phyloP scores from a whole-genome alignment of 2,329 filamentous ascomycete species.

The Claviceps sp. region DNA sequence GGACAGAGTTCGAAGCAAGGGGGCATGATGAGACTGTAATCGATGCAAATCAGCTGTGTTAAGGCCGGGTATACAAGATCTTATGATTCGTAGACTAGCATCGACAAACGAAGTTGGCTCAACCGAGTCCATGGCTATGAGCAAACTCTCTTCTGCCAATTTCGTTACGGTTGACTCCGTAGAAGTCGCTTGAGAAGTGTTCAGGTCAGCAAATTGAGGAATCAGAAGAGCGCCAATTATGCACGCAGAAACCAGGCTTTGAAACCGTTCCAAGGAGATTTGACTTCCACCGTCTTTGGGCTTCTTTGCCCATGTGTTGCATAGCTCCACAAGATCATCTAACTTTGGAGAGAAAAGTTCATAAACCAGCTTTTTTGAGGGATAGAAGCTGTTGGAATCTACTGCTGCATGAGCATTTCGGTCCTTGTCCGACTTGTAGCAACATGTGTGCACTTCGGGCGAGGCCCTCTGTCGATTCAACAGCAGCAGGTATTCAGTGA shows the following conservation, averaged over 20 bases:
- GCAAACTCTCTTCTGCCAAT: constrained; percentile 27
- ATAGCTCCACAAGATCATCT: constrained; percentile 33
- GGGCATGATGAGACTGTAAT: constrained; percentile 24
- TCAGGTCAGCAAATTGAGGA: constrained; percentile 32
- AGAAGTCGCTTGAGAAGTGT: constrained; percentile 35
- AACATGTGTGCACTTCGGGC: background rate
- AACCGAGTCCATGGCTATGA: constrained; percentile 26
- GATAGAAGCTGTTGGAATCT: constrained; percentile 21
- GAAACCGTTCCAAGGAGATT: constrained; percentile 38
- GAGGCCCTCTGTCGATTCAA: constrained; percentile 21
- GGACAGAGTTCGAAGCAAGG: constrained; percentile 30
- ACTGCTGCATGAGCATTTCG: constrained; percentile 10
- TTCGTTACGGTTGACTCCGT: constrained; percentile 29
- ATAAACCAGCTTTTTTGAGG: constrained; percentile 36
- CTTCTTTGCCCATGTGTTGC: constrained; percentile 32
- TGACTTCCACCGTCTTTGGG: constrained; percentile 32
- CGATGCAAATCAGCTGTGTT: constrained; percentile 22
- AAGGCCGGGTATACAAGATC: constrained; percentile 33
- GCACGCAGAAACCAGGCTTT: constrained; percentile 37
- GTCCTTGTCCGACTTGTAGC: constrained; percentile 3
- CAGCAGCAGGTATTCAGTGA: constrained; percentile 43
- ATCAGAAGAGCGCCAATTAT: constrained; percentile 32
- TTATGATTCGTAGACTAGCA: constrained; percentile 29
- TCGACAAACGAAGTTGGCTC: constrained; percentile 34
- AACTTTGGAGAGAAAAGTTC: constrained; percentile 42